Conservation (phyloP, 2,329 filamentous ascomycete genomes). For the Rasamsonia emersonii region DNA sequence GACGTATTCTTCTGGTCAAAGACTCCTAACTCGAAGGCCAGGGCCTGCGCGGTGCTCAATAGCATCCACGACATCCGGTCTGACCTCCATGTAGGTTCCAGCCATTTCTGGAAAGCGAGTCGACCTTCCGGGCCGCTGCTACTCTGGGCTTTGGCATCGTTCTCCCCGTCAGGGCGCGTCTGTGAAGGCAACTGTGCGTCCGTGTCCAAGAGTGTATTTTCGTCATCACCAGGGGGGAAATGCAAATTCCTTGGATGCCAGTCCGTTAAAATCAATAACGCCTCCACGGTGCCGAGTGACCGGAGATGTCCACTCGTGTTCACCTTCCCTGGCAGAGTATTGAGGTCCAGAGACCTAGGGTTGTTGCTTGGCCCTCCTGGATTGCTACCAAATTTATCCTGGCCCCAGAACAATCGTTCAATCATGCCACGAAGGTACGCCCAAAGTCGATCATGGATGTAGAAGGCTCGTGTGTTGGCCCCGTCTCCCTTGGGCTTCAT, state of each 20-base stretch:
- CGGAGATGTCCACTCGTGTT: conserved; percentile 65
- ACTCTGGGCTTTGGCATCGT: conserved; percentile 31
- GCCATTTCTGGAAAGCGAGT: conserved; percentile 79
- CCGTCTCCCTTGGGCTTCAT: conserved; percentile 71
- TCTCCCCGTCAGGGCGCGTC: conserved; percentile 43
- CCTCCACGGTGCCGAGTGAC: conserved; percentile 89
- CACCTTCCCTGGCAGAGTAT: conserved; percentile 42
- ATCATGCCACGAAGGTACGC: conserved; percentile 91
- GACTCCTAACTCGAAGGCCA: conserved; percentile 89
- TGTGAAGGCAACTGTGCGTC: conserved; percentile 65
- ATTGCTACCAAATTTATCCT: conserved; percentile 87
- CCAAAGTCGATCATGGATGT: conserved; percentile 94
- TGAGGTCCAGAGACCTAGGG: conserved; percentile 61
- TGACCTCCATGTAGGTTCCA: conserved; percentile 89
- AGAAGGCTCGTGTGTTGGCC: conserved; percentile 72
- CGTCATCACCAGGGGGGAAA: conserved; percentile 68
- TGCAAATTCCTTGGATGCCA: conserved; percentile 95
- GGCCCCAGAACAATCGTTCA: conserved; percentile 87
- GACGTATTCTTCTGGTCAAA: conserved; percentile 82
- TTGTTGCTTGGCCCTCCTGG: conserved; percentile 50
- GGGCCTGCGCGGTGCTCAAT: conserved; percentile 77
- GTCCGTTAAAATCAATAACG: conserved; percentile 85
- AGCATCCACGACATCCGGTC: conserved; percentile 99
- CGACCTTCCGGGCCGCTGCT: conserved; percentile 64
- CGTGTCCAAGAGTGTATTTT: conserved; percentile 56